Base-by-base conservation (phyloP, 164 flowering plant species). In the Nymphaea colorata region DNA sequence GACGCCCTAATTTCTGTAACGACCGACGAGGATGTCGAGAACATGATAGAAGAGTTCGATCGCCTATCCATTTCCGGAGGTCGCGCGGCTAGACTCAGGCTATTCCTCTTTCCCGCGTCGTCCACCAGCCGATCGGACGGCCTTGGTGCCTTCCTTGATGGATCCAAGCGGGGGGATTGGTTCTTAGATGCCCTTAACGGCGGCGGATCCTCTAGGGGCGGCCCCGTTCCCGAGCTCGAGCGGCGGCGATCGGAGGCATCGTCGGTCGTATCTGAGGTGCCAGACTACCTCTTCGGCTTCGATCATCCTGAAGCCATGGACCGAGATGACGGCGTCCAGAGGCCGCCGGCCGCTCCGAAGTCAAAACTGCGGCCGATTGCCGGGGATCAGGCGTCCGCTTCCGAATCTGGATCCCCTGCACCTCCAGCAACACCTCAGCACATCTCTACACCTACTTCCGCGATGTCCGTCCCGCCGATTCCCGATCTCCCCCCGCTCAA, bases 41-140 rank as follows among this genome's bases (percentile, higher is more conserved):
- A 91, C 75, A 91, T 94, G 99, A 84, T 94, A 78, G 97, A 94
- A 4, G 99, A 94, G 74, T 89, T 80, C 70, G 97, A 94, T 47
- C 85, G 98, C 61, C 17, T 86, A 0, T 61, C 67, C 10, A 79
- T 77, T 11, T 15, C 44, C 25, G 45, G 61, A 36, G 75, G 77
- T 43, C 72, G 67, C 59, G 62, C 82, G 5, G 79, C 85, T 70
- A 83, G 96, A 64, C 86, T 90, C 43, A 82, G 98, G 42, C 79
- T 93, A 14, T 93, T 93, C 71, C 79, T 93, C 5, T 93, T 89
- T 69, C 68, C 82, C 6, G 17, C 10, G 12, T 8, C 10, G 0
- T 77, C 43, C 17, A 65, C 72, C 0, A 80, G 65, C 3, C 69
- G 83, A 17, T 53, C 79, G 67, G 77, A 78, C 68, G 81, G 85